These are phyloP conservation scores for Hippophae rhamnoides DNA, from an alignment of 306 rosid genomes.

Conservation along the genomic window DNA sequence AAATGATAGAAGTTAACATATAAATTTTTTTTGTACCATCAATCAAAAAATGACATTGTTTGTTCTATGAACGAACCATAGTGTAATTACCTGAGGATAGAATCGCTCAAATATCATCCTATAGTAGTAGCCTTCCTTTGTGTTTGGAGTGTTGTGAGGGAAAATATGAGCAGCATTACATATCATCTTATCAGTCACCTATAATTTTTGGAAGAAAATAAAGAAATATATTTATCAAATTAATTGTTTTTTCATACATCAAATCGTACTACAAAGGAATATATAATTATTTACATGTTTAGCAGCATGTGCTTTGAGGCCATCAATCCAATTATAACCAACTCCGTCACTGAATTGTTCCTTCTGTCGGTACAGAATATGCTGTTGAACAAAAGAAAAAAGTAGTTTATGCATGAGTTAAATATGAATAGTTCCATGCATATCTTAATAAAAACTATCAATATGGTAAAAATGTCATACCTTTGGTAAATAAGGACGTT, in stretches of 20 bases:
- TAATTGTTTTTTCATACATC: too few relatives aligned
- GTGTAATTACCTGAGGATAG: constrained; percentile 68
- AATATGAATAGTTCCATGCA: too few relatives aligned
- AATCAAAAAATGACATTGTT: too few relatives aligned
- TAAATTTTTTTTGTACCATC: not conserved
- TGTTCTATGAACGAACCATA: not conserved
- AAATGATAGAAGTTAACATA: not conserved
- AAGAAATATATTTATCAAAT: too few relatives aligned
- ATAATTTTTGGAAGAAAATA: not conserved
- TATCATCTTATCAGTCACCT: constrained; percentile 91
- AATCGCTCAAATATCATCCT: constrained; percentile 91
- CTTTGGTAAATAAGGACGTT: constrained; percentile 90
- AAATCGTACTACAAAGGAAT: too few relatives aligned
- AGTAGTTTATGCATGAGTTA: constrained; percentile 14
- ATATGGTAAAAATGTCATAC: constrained; percentile 17
- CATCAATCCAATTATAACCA: constrained; percentile 97
- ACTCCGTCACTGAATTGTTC: constrained; percentile 99
- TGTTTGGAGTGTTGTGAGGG: constrained; percentile 83
- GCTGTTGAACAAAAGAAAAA: constrained; percentile 42
- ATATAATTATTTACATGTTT: constrained; percentile 43
- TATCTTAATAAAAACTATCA: too few relatives aligned
- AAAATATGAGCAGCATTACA: constrained; percentile 62
- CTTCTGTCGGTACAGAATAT: constrained; percentile 83
- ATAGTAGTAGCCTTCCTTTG: constrained; percentile 90
- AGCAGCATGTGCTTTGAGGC: constrained; percentile 86